Evolutionary conservation across 2,329 filamentous ascomycete species (phyloP), one percentile per base, ranked within the genome.

Genomic region (Fusarium sp.): DNA sequence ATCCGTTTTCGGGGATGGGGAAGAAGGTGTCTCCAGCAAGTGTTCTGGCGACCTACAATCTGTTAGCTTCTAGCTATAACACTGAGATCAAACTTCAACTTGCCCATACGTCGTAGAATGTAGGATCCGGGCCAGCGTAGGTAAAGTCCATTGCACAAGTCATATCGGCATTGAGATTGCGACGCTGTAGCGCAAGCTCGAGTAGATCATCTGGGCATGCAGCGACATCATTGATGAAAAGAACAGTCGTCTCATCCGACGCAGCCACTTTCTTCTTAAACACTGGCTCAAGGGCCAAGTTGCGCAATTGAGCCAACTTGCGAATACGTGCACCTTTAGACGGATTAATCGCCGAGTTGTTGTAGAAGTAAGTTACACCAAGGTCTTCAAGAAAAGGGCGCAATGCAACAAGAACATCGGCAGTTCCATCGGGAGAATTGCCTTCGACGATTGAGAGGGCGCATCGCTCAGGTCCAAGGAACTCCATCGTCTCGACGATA

Each of bases 81-180:
- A 6, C 12, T 8, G 4, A 6, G 8, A 6, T 2, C 1, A 11
- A 12, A n/a, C 1, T 3, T 2, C 1, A 20, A 59, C 63, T 48
- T 15, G 55, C 63, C 63, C 86, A 89, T 8, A 87, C 80, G 66
- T 89, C 86, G 74, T 88, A 88, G 70, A 89, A 89, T 0, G 81
- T 84, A 0, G 84, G 83, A 15, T 84, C 77, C 13, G 83, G 76
- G 0, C 55, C 58, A 2, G 79, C 81, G 15, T 83, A 83, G 3
- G 79, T 83, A 84, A 87, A 90, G 74, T 89, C 87, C 81, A 90
- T 84, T 6, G 80, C 86, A 70, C 87, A 90, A 1, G 83, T 85
- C 84, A 88, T 88, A 72, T 86, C 83, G 4, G 86, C 86, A 5
- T 74, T 76, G 35, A 85, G 83, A 6, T 70, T 68, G 16, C 64